These are phyloP conservation scores for Mycena venus DNA, from an alignment of 768 basidiomycete genomes.

Conservation along the genomic window DNA sequence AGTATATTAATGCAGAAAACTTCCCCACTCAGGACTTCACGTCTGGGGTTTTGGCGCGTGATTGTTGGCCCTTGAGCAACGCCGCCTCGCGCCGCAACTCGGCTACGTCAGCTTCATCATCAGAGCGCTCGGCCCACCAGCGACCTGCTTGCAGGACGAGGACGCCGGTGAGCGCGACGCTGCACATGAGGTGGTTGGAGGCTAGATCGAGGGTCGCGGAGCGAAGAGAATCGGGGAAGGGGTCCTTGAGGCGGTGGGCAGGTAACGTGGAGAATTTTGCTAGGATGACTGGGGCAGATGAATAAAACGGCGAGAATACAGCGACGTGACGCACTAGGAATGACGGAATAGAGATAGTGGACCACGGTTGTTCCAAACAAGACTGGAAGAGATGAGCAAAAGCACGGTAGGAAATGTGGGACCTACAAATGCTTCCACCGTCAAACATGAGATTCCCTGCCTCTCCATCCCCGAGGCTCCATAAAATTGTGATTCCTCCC, in stretches of 20 bases:
- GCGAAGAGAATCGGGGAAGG: slow-evolving; percentile 75
- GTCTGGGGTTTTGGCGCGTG: slow-evolving; percentile 36
- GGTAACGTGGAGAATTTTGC: slow-evolving; percentile 73
- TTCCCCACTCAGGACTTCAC: slow-evolving; percentile 18
- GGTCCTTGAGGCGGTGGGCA: slow-evolving; percentile 60
- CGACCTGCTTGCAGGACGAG: slow-evolving; percentile 86
- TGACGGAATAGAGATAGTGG: slow-evolving; percentile 82
- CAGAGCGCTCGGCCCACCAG: slow-evolving; percentile 86
- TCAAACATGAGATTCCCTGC: slow-evolving; percentile 94
- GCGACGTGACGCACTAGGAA: slow-evolving; percentile 73
- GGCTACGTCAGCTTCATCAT: slow-evolving; percentile 65
- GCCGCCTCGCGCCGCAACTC: slow-evolving; percentile 40
- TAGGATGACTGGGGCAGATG: slow-evolving; percentile 60
- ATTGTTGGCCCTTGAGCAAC: slow-evolving; percentile 29
- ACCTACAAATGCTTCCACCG: slow-evolving; percentile 88
- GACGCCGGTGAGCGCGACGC: slow-evolving; percentile 90
- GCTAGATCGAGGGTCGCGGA: slow-evolving; percentile 82
- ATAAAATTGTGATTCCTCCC: slow-evolving; percentile 78
- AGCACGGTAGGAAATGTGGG: not conserved
- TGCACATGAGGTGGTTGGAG: slow-evolving; percentile 87
- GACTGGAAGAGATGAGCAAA: slow-evolving; percentile 59
- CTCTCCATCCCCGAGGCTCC: slow-evolving; percentile 82
- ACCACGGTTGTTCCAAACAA: slow-evolving; percentile 78
- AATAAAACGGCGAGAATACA: not conserved
- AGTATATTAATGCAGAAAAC: slow-evolving; percentile 5